Conservation (phyloP, 2,329 filamentous ascomycete genomes). For the Phaeosphaeriaceae sp. region DNA sequence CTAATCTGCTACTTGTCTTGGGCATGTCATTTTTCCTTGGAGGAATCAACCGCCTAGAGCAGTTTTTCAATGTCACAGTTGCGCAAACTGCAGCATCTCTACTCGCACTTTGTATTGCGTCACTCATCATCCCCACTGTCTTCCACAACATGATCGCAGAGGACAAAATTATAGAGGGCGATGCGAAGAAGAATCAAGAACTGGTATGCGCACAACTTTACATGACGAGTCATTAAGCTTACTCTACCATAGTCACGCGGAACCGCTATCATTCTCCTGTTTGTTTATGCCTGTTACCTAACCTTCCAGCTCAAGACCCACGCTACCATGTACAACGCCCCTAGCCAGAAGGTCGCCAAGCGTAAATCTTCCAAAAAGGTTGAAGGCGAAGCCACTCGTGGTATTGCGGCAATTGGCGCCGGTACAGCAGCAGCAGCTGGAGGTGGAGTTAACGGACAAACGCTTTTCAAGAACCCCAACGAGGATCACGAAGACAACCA, state of each 20-base stretch:
- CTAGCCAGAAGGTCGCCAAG: slow-evolving; percentile 78
- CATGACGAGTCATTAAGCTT: too few species aligned
- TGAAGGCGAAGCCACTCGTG: slow-evolving; percentile 57
- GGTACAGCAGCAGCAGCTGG: slow-evolving; percentile 58
- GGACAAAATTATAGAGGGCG: slow-evolving; percentile 23
- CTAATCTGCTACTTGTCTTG: slow-evolving; percentile 85
- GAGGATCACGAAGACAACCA: slow-evolving; percentile 47
- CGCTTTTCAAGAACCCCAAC: slow-evolving; percentile 49
- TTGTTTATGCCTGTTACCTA: slow-evolving; percentile 84
- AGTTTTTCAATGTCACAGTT: slow-evolving; percentile 90
- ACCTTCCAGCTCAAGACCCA: slow-evolving; percentile 93
- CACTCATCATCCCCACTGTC: slow-evolving; percentile 87
- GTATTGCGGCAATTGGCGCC: slow-evolving; percentile 61
- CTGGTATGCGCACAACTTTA: too few species aligned
- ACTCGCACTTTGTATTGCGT: slow-evolving; percentile 77
- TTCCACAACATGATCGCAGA: slow-evolving; percentile 59
- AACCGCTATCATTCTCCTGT: slow-evolving; percentile 77
- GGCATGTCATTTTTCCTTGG: slow-evolving; percentile 94
- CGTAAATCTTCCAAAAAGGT: slow-evolving; percentile 53
- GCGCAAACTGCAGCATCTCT: slow-evolving; percentile 87
- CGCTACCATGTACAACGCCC: slow-evolving; percentile 76
- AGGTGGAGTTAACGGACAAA: slow-evolving; percentile 58
- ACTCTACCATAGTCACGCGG: too few species aligned
- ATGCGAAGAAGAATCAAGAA: slow-evolving; percentile 40
- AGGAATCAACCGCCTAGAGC: slow-evolving; percentile 77